Base-by-base conservation (phyloP, 495 filamentous ascomycete species). In the Penicillium egyptiacum region DNA sequence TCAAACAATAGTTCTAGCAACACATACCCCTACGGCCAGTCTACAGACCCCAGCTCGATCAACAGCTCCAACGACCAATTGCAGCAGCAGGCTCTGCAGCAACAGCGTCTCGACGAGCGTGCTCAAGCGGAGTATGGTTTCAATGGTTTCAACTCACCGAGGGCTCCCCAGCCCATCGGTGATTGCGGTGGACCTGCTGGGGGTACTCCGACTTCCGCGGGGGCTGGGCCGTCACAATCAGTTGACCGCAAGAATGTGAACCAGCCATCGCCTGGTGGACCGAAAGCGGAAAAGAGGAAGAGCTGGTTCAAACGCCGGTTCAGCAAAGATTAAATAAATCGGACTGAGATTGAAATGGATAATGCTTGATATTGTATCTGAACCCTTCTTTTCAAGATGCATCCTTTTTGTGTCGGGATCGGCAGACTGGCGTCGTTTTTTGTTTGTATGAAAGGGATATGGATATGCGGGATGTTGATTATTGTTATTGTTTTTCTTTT, bases 251-350 rank as follows among this genome's bases (percentile, higher is more conserved):
- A 69, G 62, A 30, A 49, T 14, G 56, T 56, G 50, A 44, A 76
- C 59, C 26, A 23, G 9, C 1, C 12, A 3, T 20, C 33, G 43
- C 22, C 12, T 31, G 4, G 20, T 33, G 14, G 20, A 10, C 40
- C 20, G 9, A 39, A 49, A 5, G n/a, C 3, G 0, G 85, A 92
- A 57, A 96, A 96, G 78, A 79, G 87, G 55, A 92, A 90, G 79
- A 90, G 90, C 65, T 96, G 92, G 92, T 86, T 97, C 55, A 85
- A 88, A 67, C 83, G 83, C 50, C 79, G 87, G 17, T 94, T 96
- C 69, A 93, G 86, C 80, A 92, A 86, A 70, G 65, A 69, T 49
- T 76, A 68, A 64, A 54, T 76, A 68, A 64, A 54, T 35, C 23
- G 37, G 23, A 47, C 8, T n/a, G 22, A 39, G 42, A 35, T 30